Percentiles rank a stretch among this genome's conserved stretches.
Conservation (phyloP, 78 protist genomes). For the Cavenderia fasciculata region DNA sequence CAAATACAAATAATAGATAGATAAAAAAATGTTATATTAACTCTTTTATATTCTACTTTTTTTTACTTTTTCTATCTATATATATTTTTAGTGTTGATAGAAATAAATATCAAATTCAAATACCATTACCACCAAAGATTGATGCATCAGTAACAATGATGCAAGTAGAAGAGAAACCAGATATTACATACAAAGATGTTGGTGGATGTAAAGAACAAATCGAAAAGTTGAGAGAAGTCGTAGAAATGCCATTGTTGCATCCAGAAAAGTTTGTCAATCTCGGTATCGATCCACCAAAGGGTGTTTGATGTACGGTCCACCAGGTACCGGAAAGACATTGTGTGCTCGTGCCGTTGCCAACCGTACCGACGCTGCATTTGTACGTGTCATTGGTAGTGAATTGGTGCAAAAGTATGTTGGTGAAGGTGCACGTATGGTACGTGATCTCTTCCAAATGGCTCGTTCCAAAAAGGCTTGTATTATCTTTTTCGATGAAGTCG, state of each 20-base stretch:
- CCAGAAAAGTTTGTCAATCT: conserved; percentile 98
- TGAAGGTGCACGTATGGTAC: conserved; percentile 99
- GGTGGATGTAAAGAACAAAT: conserved; percentile 99
- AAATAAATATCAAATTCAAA: conserved; percentile 96
- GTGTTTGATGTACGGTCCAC: conserved; percentile 98
- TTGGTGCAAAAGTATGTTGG: conserved; percentile 99
- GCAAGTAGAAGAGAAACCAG: conserved; percentile 99
- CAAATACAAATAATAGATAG: neutral
- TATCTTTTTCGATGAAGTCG: conserved; percentile 99
- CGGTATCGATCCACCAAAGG: conserved; percentile 99
- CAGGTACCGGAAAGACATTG: conserved; percentile 99
- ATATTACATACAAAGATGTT: conserved; percentile 99
- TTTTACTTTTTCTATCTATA: neutral
- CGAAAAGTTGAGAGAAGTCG: conserved; percentile 99
- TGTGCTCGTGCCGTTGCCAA: conserved; percentile 99
- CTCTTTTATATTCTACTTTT: neutral
- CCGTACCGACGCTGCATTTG: conserved; percentile 99
- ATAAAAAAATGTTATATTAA: no score
- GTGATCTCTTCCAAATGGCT: conserved; percentile 99
- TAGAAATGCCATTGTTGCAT: conserved; percentile 98
- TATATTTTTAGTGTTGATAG: conserved; percentile 89
- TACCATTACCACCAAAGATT: conserved; percentile 99
- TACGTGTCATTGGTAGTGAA: conserved; percentile 99
- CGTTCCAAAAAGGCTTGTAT: conserved; percentile 97
- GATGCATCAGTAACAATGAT: conserved; percentile 99